Conservation (phyloP, 2,329 filamentous ascomycete genomes). For the Cordyceps javanica region DNA sequence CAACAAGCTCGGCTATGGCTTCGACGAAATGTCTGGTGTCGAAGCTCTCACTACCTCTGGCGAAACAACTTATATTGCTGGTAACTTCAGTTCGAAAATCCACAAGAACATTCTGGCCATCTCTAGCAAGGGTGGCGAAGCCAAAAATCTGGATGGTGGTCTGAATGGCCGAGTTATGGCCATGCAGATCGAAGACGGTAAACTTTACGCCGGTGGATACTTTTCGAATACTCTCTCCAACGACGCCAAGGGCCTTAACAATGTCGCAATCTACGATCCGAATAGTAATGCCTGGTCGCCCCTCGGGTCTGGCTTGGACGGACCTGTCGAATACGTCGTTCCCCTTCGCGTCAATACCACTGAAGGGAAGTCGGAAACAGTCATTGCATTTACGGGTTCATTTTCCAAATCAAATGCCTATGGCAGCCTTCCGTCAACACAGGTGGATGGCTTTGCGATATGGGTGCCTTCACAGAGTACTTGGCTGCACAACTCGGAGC, state of each 20-base stretch:
- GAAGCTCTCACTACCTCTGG: conserved; percentile 59
- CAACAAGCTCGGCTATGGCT: conserved; percentile 66
- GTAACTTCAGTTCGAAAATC: conserved; percentile 68
- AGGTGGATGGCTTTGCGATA: conserved; percentile 72
- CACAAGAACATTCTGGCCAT: conserved; percentile 75
- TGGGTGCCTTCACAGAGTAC: conserved; percentile 84
- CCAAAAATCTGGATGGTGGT: conserved; percentile 61
- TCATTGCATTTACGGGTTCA: conserved; percentile 71
- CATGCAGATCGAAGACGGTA: conserved; percentile 60
- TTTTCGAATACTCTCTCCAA: conserved; percentile 69
- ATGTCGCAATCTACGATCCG: conserved; percentile 71
- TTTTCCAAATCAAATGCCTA: conserved; percentile 71
- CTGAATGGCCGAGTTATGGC: conserved; percentile 73
- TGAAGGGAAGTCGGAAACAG: conserved; percentile 58
- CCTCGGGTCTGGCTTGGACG: conserved; percentile 81
- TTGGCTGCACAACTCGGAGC: conserved; percentile 77
- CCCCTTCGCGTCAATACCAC: conserved; percentile 76
- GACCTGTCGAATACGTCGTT: conserved; percentile 67
- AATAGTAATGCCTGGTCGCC: conserved; percentile 64
- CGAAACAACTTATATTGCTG: conserved; percentile 67
- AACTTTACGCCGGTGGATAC: conserved; percentile 74
- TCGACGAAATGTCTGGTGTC: conserved; percentile 62
- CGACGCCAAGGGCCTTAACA: conserved; percentile 58
- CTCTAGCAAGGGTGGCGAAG: conserved; percentile 49
- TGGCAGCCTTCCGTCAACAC: conserved; percentile 51